phyloP scores from a whole-genome alignment of 2,329 filamentous ascomycete genomes.

The Ophiostoma novo-ulmi region DNA sequence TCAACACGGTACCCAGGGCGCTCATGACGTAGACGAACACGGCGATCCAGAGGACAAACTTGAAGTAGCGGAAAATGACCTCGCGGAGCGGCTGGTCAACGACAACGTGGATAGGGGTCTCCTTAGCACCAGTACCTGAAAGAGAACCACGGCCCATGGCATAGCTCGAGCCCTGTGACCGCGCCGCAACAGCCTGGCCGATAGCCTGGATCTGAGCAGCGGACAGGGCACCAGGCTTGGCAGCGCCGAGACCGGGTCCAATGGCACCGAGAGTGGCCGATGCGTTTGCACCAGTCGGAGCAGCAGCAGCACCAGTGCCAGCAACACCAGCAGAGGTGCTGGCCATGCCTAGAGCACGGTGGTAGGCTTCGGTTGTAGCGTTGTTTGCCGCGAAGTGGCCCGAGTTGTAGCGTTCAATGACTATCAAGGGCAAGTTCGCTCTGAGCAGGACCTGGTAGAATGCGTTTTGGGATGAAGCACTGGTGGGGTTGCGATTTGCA shows the following conservation, averaged over 20 bases:
- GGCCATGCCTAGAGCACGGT: constrained; percentile 59
- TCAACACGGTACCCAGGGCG: constrained; percentile 38
- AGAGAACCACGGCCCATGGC: constrained; percentile 41
- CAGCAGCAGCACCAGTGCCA: constrained; percentile 5
- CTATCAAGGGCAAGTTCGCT: constrained; percentile 88
- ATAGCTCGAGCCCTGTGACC: constrained; percentile 61
- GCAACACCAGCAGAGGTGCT: constrained; percentile 22
- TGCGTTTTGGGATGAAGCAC: constrained; percentile 80
- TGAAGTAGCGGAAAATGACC: constrained; percentile 84
- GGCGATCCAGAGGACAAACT: constrained; percentile 73
- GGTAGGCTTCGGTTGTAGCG: constrained; percentile 72
- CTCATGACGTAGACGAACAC: constrained; percentile 69
- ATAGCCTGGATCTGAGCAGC: constrained; percentile 67
- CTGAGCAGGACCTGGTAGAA: constrained; percentile 90
- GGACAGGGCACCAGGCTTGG: constrained; percentile 36
- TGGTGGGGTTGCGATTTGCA: constrained; percentile 86
- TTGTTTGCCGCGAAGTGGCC: constrained; percentile 78
- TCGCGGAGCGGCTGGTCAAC: constrained; percentile 83
- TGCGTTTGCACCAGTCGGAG: constrained; percentile 7
- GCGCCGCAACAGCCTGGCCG: constrained; percentile 74
- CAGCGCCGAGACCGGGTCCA: constrained; percentile 16
- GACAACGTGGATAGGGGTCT: constrained; percentile 87
- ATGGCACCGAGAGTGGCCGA: constrained; percentile 18
- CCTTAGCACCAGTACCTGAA: constrained; percentile 64
- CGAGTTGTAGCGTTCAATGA: constrained; percentile 84